Base-by-base conservation (phyloP, 1,284 basidiomycete genomes). In the Papiliotrema flavescens region DNA sequence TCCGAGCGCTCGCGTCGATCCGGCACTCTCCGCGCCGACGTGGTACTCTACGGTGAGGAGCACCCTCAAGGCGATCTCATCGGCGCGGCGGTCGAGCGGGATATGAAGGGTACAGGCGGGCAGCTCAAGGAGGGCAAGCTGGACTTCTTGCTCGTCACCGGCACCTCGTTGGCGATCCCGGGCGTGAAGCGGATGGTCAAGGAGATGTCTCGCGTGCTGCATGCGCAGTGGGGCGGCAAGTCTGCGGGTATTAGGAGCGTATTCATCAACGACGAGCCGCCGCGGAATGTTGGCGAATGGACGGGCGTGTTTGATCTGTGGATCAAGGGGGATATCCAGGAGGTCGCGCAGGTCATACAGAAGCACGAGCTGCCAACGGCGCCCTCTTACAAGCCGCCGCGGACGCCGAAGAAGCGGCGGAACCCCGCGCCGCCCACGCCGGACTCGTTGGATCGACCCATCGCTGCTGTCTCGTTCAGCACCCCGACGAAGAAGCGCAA, bases 131-230 rank as follows among this genome's bases (percentile, higher is more conserved):
- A 73, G 44, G 69, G 65, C 39, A 63, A 66, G 32, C 63, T 69
- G 13, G 93, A 97, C 76, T 76, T 94, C 46, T 79, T 97, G 44
- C 78, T 97, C 47, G 93, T 97, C 9, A 91, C 90, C 15, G 93
- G 93, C 35, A 96, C 93, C 46, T 90, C 87, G 68, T 78, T 97
- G 53, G 84, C 86, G 61, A 89, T 97, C 9, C 91, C 90, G 2
- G 93, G 93, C 11, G 94, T 93, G 47, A 96, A 95, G 76, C 81
- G 89, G 60, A 89, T 97, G 70, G 90, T 95, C 28, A 84, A 90
- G 58, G 91, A 96, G 74, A 90, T 96, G 74, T 82, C 89, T 28
- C 92, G 90, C 75, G 87, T 88, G 11, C 84, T 89, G 28, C 82
- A 81, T 3, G 34, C 28, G 44, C 14, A 7, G 14, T 26, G 24